Conservation (phyloP, 768 basidiomycete species). For the Hygrophorus russula region DNA sequence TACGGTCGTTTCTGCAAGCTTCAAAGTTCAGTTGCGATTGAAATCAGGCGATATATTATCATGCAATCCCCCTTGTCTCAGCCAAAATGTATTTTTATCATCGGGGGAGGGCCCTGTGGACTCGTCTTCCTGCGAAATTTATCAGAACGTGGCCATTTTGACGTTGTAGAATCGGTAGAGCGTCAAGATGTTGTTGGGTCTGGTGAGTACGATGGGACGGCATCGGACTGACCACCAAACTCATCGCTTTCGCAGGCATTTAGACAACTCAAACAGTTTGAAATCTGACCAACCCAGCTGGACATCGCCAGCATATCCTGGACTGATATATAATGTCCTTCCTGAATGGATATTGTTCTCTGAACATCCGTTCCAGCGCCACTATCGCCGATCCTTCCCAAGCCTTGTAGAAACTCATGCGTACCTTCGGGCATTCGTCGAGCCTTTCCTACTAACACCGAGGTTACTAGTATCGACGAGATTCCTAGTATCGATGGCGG, state of each 20-base stretch:
- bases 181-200: conserved; percentile 33
- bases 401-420: conserved; percentile 25
- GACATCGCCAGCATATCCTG: conserved; percentile 37
- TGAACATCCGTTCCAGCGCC: conserved; percentile 20
- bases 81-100: conserved; percentile 26
- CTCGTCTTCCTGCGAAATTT: conserved; percentile 39
- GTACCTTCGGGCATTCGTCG: conserved; percentile 25
- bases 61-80: not conserved
- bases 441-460: conserved; percentile 22
- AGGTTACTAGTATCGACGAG: conserved; percentile 29
- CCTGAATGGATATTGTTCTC: conserved; percentile 33
- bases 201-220: conserved; percentile 28
- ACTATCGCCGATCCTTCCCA: conserved; percentile 20
- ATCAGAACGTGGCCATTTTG: conserved; percentile 27
- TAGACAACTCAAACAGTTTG: conserved; percentile 14
- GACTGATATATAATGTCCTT: conserved; percentile 38
- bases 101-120: conserved; percentile 38
- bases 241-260: conserved; percentile 16
- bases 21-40: too few relatives aligned
- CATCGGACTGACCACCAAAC: not conserved
- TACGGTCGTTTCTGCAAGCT: too few relatives aligned
- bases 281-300: conserved; percentile 19
- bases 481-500: conserved; percentile 7
- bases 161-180: conserved; percentile 34
- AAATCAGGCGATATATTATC: too few relatives aligned